Base-by-base conservation (phyloP, 2,329 filamentous ascomycete genomes). In the Endoconidiophora laricicola region DNA sequence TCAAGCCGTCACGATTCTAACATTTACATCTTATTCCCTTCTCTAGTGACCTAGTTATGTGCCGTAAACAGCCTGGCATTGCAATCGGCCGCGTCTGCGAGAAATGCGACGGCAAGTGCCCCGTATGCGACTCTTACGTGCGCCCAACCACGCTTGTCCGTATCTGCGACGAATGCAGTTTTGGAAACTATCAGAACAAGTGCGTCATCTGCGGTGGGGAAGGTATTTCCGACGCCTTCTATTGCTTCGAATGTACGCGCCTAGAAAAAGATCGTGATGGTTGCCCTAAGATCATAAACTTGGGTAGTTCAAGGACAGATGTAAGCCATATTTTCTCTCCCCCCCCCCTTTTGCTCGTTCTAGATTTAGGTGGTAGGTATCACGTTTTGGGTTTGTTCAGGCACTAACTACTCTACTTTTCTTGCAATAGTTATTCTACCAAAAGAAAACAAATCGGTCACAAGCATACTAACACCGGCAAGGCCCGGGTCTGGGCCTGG, bases 121-220 rank as follows among this genome's bases (percentile, higher is more conserved):
- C 91, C 57, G 88, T 98, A 54, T 98, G 91, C 78, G 91, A 98
- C 66, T 94, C 86, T 54, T 98, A 98, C 76, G 91, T 98, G 56
- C 88, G 91, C 14, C 91, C 91, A 10, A 98, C 91, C 24, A 96
- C 91, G 6, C 81, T 96, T 52, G 91, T 94, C 54, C 86, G 90
- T 61, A 96, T 98, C 70, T 98, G 91, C 73, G 91, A 98, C 71
- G 91, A 98, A 70, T 98, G 91, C 74, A 88, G 85, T 64, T 98
- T 98, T 66, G 91, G 91, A 62, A 98, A 98, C 74, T 98, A 95
- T 72, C 91, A 96, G 70, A 98, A 98, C 72, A 98, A 98, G 68
- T 98, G 91, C 65, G 87, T 98, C 58, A 91, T 98, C 41, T 98
- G 91, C 67, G 91, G 91, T 64, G 91, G 91, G 59, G 91, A 96